Evolutionary conservation across 1,139 yeast species (phyloP), one percentile per base, ranked within the genome.

Genomic region (Yamadazyma diddensiae): DNA sequence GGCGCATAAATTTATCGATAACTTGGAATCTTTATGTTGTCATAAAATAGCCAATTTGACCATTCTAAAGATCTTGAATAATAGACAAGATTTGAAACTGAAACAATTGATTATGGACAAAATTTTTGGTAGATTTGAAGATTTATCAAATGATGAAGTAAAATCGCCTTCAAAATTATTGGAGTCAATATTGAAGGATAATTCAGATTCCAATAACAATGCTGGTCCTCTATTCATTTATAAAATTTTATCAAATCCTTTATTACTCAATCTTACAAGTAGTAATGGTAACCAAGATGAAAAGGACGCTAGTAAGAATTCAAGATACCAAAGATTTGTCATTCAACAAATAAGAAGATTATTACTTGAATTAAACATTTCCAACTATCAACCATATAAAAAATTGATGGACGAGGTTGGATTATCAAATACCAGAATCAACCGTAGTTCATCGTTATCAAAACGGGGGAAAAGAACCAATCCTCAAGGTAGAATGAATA

Each of bases 371-470:
- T 60, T 77, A 45, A 79, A 77, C 38, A 72, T 79, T 13, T 49
- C 52, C 23, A 68, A 71, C 34, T 72, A 73, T 21, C 95, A 86
- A 52, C 86, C 85, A 17, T 86, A 87, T 58, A 85, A 86, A 53
- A 78, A 95, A 45, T 66, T 92, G 37, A 77, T 90, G 77, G 97
- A 92, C 46, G 97, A 92, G 56, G 94, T 88, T 42, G 97, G 97
- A 6, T 65, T 90, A 31, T 56, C 71, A 6, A 60, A 57, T 39
- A 57, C 57, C 29, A 50, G 71, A 36, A 47, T 65, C 30, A 57
- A 55, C 33, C 49, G 70, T 34, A 46, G 59, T n/a, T 30, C 51
- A 3, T 50, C 61, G 1, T 41, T 47, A 33, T 48, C 50, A 25
- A 51, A 54, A 27, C 24, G 27, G 40, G 52, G 26, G 21, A 26